Evolutionary conservation across 1,284 basidiomycete genomes (phyloP).

Genomic region (Malassezia sympodialis): DNA sequence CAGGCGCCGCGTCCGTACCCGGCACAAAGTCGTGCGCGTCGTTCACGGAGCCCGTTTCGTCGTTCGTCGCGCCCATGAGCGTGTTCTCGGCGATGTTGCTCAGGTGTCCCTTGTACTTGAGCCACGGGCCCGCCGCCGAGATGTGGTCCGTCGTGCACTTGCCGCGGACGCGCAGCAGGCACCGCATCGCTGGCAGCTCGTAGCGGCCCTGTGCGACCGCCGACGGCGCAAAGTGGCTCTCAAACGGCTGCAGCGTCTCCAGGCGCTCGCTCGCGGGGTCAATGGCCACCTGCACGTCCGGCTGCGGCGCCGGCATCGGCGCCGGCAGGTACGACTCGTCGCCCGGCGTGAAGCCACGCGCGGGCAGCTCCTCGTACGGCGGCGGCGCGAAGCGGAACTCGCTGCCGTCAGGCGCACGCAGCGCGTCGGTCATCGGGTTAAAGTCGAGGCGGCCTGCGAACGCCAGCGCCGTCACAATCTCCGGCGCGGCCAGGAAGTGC

Average conservation of each 20-base stretch:
- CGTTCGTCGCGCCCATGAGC: slow-evolving; percentile 49
- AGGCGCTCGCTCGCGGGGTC: slow-evolving; percentile 54
- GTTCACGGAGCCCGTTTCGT: slow-evolving; percentile 51
- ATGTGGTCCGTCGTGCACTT: slow-evolving; percentile 87
- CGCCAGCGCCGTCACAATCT: slow-evolving; percentile 81
- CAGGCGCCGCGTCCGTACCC: slow-evolving; percentile 16
- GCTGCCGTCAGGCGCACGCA: slow-evolving; percentile 63
- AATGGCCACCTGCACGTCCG: slow-evolving; percentile 67
- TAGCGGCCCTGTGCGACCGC: slow-evolving; percentile 50
- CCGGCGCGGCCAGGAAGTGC: slow-evolving; percentile 97
- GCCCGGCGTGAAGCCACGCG: slow-evolving; percentile 70
- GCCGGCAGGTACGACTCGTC: slow-evolving; percentile 67
- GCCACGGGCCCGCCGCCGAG: slow-evolving; percentile 56
- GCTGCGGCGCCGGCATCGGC: slow-evolving; percentile 59
- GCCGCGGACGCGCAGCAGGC: slow-evolving; percentile 80
- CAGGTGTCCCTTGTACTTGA: slow-evolving; percentile 89
- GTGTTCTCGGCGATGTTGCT: slow-evolving; percentile 95
- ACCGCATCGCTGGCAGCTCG: slow-evolving; percentile 62
- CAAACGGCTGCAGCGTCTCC: slow-evolving; percentile 77
- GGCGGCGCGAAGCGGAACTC: slow-evolving; percentile 80
- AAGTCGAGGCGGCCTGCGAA: slow-evolving; percentile 91
- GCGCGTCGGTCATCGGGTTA: slow-evolving; percentile 77
- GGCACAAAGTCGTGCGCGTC: slow-evolving; percentile 35
- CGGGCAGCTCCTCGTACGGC: slow-evolving; percentile 70
- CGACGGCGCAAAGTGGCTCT: slow-evolving; percentile 60